Percentiles rank a stretch among this genome's conserved stretches.
phyloP scores from a whole-genome alignment of 1,284 basidiomycete species.

The Naganishia albida region DNA sequence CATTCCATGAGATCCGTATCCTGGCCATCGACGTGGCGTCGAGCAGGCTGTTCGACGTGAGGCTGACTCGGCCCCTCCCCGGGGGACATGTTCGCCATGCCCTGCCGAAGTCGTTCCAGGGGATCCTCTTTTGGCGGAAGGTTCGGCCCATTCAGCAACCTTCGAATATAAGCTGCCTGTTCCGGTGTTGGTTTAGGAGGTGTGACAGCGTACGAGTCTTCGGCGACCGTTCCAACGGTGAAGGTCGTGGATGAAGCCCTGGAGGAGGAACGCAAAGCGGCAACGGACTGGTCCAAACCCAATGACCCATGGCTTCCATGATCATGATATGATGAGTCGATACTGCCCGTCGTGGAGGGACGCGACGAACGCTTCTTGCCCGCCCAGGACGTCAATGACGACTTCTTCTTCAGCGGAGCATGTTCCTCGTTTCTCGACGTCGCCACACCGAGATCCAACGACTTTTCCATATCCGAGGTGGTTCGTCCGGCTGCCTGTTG shows the following conservation, averaged over 20 bases:
- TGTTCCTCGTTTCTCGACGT: constrained; percentile 1
- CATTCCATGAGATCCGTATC: constrained; percentile 60
- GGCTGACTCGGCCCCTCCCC: constrained; percentile 5
- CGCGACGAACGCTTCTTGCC: constrained; percentile 21
- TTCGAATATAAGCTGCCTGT: constrained; percentile 54
- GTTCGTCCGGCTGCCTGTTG: constrained; percentile 7
- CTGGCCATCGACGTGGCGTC: constrained; percentile 23
- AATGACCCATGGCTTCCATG: not conserved
- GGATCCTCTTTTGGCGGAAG: constrained; percentile 32
- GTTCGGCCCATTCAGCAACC: constrained; percentile 48
- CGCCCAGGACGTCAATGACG: constrained; percentile 29
- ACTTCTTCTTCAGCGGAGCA: constrained; percentile 25
- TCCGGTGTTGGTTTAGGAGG: constrained; percentile 47
- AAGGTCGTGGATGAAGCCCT: constrained; percentile 1
- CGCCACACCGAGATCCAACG: constrained; percentile 10
- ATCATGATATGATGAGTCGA: constrained; percentile 16
- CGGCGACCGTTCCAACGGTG: constrained; percentile 4
- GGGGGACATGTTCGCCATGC: constrained; percentile 26
- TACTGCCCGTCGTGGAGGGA: constrained; percentile 24
- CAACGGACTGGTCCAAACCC: constrained; percentile 19
- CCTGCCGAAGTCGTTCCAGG: constrained; percentile 28
- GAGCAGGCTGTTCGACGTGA: constrained; percentile 9
- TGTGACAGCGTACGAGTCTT: constrained; percentile 24
- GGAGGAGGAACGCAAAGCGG: constrained; percentile 16
- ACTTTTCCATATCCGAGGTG: constrained; percentile 24